Conservation (phyloP, 2,329 filamentous ascomycete species). For the Phyllosticta paracitricarpa region DNA sequence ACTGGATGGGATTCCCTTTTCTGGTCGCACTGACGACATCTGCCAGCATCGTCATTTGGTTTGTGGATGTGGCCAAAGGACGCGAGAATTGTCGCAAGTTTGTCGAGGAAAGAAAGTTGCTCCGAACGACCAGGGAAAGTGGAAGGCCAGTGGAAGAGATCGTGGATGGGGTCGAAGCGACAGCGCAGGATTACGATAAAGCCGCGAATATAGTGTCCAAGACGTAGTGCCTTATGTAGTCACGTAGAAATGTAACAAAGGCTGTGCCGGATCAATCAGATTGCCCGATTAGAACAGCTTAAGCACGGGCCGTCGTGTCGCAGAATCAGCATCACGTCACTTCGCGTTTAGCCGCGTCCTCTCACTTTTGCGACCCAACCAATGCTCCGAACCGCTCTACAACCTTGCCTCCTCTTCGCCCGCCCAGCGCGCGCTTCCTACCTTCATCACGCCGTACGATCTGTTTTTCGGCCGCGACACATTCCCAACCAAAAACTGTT, state of each 20-base stretch:
- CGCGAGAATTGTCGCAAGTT: slow-evolving; percentile 8
- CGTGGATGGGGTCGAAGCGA: neutral
- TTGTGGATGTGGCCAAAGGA: slow-evolving; percentile 6
- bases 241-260: neutral
- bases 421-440: neutral
- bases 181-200: neutral
- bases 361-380: neutral
- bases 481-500: neutral
- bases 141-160: slow-evolving; percentile 5
- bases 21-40: neutral
- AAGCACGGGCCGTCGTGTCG: neutral
- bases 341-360: neutral
- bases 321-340: neutral
- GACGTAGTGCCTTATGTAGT: neutral
- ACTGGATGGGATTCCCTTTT: slow-evolving; percentile 24
- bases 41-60: slow-evolving; percentile 9
- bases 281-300: neutral
- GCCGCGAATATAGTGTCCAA: neutral
- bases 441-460: neutral
- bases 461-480: neutral
- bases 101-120: slow-evolving; percentile 7
- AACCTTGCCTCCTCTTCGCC: neutral
- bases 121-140: slow-evolving; percentile 2
- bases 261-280: neutral
- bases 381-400: neutral